Evolutionary conservation across 257 asterid species (phyloP), one percentile per base, ranked within the genome.

Genomic region (Rehmannia glutinosa): DNA sequence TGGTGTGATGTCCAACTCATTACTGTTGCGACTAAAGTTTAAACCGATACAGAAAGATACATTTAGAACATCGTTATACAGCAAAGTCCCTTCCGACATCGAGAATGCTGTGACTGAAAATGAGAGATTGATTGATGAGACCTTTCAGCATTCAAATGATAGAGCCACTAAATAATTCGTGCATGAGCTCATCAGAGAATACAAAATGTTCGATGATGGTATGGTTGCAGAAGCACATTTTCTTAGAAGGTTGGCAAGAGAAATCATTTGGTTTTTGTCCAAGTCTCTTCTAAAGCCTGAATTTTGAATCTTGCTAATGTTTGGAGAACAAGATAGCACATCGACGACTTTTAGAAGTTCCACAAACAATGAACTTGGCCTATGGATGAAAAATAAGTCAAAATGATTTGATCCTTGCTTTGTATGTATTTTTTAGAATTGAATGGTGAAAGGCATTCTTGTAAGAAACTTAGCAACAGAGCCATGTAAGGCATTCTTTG

Each of bases 1-100:
- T 35, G 99, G 97, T 15, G 99, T 94, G 46, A 87, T 88, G 97
- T 64, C 92, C 45, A 94, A 94, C 82, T 94, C 99, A 1, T 80
- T 94, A 62, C 83, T 91, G 38, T 80, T 94, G 69, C 80, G 95
- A 77, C 64, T 88, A 35, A 94, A 85, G 81, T 85, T 82, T 68
- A 55, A 73, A 32, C 65, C 95, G 4, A 64, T 35, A 49, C 74
- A 83, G 55, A 73, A 68, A 60, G 82, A 83, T 64, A 41, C 67
- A 39, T 66, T 42, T 32, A 81, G 64, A 70, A 64, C 80, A 50
- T 73, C 88, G 12, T 24, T 77, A 49, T 61, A 68, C 56, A 51
- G 71, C 69, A 78, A 87, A 46, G 64, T 76, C 59, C 83, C 85
- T 66, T 64, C 76, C 17, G 60, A 77, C 45, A 43, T 66, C 45